phyloP scores from a whole-genome alignment of 768 basidiomycete species.

The Piloderma croceum region DNA sequence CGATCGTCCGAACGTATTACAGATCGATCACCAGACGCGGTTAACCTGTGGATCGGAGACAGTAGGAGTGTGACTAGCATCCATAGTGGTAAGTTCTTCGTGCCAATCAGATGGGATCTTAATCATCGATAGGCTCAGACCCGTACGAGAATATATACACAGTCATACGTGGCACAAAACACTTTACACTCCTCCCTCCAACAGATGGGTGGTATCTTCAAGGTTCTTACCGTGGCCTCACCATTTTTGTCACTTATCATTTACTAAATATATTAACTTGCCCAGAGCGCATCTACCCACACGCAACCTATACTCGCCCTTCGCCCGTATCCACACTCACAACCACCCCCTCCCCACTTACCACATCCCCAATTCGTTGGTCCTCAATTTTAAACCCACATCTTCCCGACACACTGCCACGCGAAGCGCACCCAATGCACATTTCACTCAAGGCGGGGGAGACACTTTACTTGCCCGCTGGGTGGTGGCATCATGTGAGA shows the following conservation, averaged over 20 bases:
- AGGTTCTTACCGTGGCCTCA: conserved; percentile 41
- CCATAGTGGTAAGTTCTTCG: conserved; percentile 61
- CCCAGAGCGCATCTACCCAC: conserved; percentile 56
- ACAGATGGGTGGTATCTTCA: conserved; percentile 81
- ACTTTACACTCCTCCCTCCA: conserved; percentile 82
- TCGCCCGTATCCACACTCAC: conserved; percentile 27
- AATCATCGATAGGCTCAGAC: conserved; percentile 35
- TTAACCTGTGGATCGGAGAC: conserved; percentile 91
- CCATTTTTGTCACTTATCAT: not conserved
- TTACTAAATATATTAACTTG: too few relatives aligned
- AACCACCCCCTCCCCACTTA: conserved; percentile 24
- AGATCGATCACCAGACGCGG: conserved; percentile 76
- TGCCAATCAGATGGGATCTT: not conserved
- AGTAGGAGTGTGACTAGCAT: conserved; percentile 73
- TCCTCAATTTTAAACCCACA: conserved; percentile 66
- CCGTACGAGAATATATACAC: conserved; percentile 94
- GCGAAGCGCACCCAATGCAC: conserved; percentile 56
- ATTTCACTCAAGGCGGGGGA: conserved; percentile 69
- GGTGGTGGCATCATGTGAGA: conserved; percentile 91
- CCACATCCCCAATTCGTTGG: conserved; percentile 64
- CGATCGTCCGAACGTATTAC: conserved; percentile 1
- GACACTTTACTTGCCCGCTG: conserved; percentile 82
- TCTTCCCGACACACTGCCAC: conserved; percentile 38
- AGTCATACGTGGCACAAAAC: conserved; percentile 78
- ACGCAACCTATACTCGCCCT: conserved; percentile 57